Evolutionary conservation across 2,329 filamentous ascomycete species (phyloP), one percentile per base, ranked within the genome.

Genomic region (Lachnellula subtilissima): DNA sequence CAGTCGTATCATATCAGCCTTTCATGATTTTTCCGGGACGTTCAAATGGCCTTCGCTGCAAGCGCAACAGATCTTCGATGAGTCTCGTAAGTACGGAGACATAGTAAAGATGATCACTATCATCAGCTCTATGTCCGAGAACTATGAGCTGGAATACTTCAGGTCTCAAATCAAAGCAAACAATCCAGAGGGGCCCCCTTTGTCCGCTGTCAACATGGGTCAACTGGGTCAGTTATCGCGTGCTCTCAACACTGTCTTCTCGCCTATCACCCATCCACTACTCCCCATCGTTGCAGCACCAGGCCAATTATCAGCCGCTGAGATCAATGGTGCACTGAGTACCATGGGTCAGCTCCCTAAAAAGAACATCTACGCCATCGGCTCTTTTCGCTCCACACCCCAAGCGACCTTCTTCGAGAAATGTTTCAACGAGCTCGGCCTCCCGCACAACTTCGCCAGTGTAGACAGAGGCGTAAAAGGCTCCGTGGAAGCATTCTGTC

Each of bases 101-200:
- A 89, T 95, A 55, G 86, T 95, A 67, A 95, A 94, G 75, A 94
- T 95, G 88, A 94, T 94, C 66, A 85, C 87, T 35, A 86, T 92
- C 67, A 89, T 91, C 67, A 87, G 85, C 68, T 86, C 87, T 42
- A 85, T 88, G 69, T 89, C 91, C 67, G 89, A 92, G 65, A 94
- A 95, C 71, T 94, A 95, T 68, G 89, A 95, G 73, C 80, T 95
- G 36, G 91, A 95, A 71, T 92, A 92, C 71, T 95, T 96, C 73
- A 85, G 90, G 32, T 91, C 88, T 11, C 81, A 85, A 61, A 86
- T 94, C 69, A 84, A 84, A 66, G 76, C 81, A 32, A 83, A 87
- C 60, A 86, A 87, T 61, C 81, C 87, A 0, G 79, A 86, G 59
- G 78, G 80, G 8, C 89, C 89, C 9, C 87, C 88, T 0, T 78